Percentiles rank a stretch among this genome's conserved stretches.
Conservation (phyloP, 805 yeast genomes). For the Candida qinlingensis region DNA sequence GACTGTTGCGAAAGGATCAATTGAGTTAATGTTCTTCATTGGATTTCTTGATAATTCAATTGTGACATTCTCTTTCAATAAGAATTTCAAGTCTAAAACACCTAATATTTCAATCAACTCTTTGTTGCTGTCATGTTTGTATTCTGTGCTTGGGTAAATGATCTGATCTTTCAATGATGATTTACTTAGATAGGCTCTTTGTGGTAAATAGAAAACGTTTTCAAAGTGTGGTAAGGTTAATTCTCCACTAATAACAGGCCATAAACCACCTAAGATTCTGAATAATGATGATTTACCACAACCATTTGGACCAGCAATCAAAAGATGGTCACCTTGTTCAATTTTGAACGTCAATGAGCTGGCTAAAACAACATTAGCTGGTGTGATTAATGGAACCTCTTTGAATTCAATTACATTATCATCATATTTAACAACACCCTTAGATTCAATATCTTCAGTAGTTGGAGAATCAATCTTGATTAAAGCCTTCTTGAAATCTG, state of each 20-base stretch:
- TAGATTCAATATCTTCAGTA: slow-evolving; percentile 17
- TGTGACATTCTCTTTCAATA: slow-evolving; percentile 41
- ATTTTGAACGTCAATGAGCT: slow-evolving; percentile 63
- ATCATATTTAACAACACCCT: slow-evolving; percentile 36
- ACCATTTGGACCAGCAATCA: slow-evolving; percentile 94
- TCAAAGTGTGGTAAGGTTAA: slow-evolving; percentile 60
- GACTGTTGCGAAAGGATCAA: slow-evolving; percentile 53
- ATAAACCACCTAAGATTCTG: slow-evolving; percentile 85
- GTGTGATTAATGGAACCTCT: slow-evolving; percentile 78
- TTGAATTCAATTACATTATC: slow-evolving; percentile 63
- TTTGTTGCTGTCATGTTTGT: slow-evolving; percentile 36
- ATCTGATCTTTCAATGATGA: slow-evolving; percentile 77
- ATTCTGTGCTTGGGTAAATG: slow-evolving; percentile 79
- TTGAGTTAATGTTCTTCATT: slow-evolving; percentile 27
- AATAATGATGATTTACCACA: slow-evolving; percentile 92
- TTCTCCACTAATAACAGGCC: slow-evolving; percentile 67
- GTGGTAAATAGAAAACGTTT: slow-evolving; percentile 84
- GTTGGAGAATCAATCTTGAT: slow-evolving; percentile 36
- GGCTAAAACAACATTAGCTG: slow-evolving; percentile 71
- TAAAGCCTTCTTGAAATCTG: slow-evolving; percentile 63
- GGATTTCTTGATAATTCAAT: slow-evolving; percentile 28
- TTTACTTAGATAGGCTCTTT: slow-evolving; percentile 73
- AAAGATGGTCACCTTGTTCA: slow-evolving; percentile 74
- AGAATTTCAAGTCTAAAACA: slow-evolving; percentile 54
- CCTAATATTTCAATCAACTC: slow-evolving; percentile 49